Evolutionary conservation across 345 rosid genomes (phyloP), one percentile per base, ranked within the genome.

Genomic region (Acer negundo): DNA sequence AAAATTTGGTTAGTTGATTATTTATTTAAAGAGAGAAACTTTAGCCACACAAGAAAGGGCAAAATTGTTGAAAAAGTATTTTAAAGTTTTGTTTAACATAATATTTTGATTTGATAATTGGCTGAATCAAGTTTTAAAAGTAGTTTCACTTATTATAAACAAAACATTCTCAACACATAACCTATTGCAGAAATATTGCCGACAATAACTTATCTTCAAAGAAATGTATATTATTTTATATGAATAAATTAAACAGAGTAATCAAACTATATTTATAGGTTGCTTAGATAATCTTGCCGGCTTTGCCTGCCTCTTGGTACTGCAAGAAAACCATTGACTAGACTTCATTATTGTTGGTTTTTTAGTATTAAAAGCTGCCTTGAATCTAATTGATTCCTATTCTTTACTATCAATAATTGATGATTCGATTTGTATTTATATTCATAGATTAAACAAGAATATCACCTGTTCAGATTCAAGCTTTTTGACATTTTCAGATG

Each of bases 371-470:
- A 66, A 66, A 31, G 38, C 46, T 66, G 40, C 23, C 26, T 75
- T 75, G 78, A 66, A 66, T 65, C 71, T 20, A 20, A n/a, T 0
- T n/a, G 64, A 75, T 75, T 75, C 71, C 7, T n/a, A 51, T 75
- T 75, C 64, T 75, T 65, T 65, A 28, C 20, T 17, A 64, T 51
- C 78, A 65, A 64, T 75, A 47, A 47, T 63, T 63, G 62, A 47
- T 63, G 62, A 63, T 63, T 22, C 49, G 10, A 11, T 64, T 13
- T 15, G 44, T 67, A 22, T 17, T 67, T 6, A 47, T 22, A 63
- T 42, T 10, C n/a, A 19, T 6, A 19, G 10, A 46, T 38, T 28
- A 59, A 73, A 44, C 67, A 63, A 23, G 40, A 63, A 24, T 59
- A 28, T 63, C 67, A 23, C 35, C 67, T 26, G 40, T 24, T 6